Evolutionary conservation across 345 rosid species (phyloP), one percentile per base, ranked within the genome.

Genomic region (Euphorbia lathyris): DNA sequence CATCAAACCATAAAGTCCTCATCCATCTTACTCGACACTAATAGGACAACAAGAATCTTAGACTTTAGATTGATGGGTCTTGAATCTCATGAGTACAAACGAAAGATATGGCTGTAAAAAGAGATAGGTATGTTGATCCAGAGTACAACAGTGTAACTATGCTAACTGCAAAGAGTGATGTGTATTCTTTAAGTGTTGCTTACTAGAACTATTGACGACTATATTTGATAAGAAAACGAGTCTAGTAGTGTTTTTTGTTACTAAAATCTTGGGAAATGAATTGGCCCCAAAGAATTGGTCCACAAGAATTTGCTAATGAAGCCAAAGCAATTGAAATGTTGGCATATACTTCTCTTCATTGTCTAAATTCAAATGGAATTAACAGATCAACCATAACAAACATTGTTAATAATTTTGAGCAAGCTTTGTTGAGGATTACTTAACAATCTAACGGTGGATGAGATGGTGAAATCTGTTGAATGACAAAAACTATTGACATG

Each of bases 291-390:
- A 83, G 97, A 60, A 90, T 90, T 0, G 86, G 87, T 12, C 71
- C 72, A 0, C 38, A 3, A 7, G 7, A 68, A 73, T 65, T 69
- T 25, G 36, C 5, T 34, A 80, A 73, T 25, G 97, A 90, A 72
- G 78, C 83, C 17, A 96, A 93, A 61, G 98, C 98, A 40, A 88
- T 90, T 74, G 97, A 89, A 83, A 79, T 86, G 62, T 83, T 91
- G 80, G 92, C 87, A 5, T 80, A 89, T 50, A 88, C 86, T 17
- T 97, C 97, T 23, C 77, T 84, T 85, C 95, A 79, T 52, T 94
- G 96, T 76, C 91, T 91, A 72, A 85, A 83, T 75, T 66, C 79
- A 58, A 96, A 91, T 68, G 91, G 95, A 45, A 86, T 76, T 59
- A 87, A 89, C 23, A 75, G 97, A 70, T 96, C 98, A 23, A 82